phyloP scores from a whole-genome alignment of 768 basidiomycete genomes.

The Pisolithus orientalis region DNA sequence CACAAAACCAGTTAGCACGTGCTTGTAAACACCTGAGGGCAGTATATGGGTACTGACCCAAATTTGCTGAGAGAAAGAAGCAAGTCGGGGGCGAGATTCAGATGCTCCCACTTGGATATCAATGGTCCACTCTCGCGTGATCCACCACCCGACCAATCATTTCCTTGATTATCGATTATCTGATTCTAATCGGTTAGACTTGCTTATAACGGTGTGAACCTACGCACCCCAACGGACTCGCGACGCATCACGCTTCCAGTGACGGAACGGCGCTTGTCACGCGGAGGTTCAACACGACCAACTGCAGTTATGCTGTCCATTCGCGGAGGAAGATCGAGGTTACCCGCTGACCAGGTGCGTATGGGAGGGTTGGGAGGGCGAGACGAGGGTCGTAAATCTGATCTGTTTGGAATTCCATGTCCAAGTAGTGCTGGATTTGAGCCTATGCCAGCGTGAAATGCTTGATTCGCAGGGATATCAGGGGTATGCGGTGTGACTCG shows the following conservation, averaged over 20 bases:
- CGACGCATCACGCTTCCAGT: constrained; percentile 57
- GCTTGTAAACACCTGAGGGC: constrained; percentile 1
- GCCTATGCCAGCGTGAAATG: constrained; percentile 31
- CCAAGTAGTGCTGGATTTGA: constrained; percentile 39
- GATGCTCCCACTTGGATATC: constrained; percentile 94
- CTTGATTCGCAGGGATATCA: constrained; percentile 41
- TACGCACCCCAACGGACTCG: constrained; percentile 67
- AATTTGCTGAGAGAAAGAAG: constrained; percentile 87
- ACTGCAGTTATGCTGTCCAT: constrained; percentile 34
- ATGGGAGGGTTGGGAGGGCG: constrained; percentile 66
- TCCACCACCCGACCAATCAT: constrained; percentile 42
- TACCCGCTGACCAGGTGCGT: constrained; percentile 83
- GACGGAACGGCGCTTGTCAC: constrained; percentile 75
- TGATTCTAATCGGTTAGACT: constrained; percentile 24
- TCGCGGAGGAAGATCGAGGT: constrained; percentile 65
- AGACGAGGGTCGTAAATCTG: constrained; percentile 52
- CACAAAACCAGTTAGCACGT: constrained; percentile 9
- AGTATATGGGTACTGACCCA: constrained; percentile 53
- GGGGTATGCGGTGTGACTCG: constrained; percentile 29
- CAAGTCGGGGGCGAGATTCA: constrained; percentile 79
- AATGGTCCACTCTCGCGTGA: constrained; percentile 71
- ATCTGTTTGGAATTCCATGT: constrained; percentile 58
- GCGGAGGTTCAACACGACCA: constrained; percentile 33
- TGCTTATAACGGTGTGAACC: constrained; percentile 3
- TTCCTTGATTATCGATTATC: constrained; percentile 52